Evolutionary conservation across 345 rosid species (phyloP), one percentile per base, ranked within the genome.

Genomic region (Pistacia integerrima): DNA sequence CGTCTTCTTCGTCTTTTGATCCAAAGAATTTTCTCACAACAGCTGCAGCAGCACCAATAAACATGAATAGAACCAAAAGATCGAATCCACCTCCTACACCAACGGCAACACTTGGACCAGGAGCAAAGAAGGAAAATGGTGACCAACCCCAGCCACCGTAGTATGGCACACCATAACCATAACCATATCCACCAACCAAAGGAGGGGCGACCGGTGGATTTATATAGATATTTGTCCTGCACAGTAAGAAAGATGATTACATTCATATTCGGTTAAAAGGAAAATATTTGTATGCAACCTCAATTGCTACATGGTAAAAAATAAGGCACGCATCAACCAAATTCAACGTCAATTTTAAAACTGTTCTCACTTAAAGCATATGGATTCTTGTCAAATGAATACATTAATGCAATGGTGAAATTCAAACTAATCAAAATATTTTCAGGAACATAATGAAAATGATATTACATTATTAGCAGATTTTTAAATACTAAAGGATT

Each of bases 91-190:
- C 98, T 33, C 99, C 98, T 18, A 80, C 60, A 44, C 99, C 97
- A 14, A 95, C 65, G 8, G 94, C 99, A 41, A 91, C 85, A 55
- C 89, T 78, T n/a, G 99, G 97, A 71, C 97, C 94, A 4, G 97
- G 98, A 38, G 92, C 85, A 64, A 92, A 95, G 86, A 85, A 93
- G 12, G 98, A 91, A 80, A 95, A 95, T 0, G 99, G 99, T 4
- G 99, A 95, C 98, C 98, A 93, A 20, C 98, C 98, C 86, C 89
- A 92, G 33, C 98, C 98, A 2, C 98, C 97, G n/a, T 89, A 94
- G 84, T 85, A 85, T 17, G 92, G 93, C 69, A 74, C 89, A 7
- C 94, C 94, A 60, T 72, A 88, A 17, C 99, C 97, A 66, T 91
- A 94, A 11, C 98, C 98, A 30, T 95, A 95, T 9, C 99, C 99